phyloP scores from a whole-genome alignment of 2,329 filamentous ascomycete genomes.

The Ophiocordyceps camponoti-leonardi region DNA sequence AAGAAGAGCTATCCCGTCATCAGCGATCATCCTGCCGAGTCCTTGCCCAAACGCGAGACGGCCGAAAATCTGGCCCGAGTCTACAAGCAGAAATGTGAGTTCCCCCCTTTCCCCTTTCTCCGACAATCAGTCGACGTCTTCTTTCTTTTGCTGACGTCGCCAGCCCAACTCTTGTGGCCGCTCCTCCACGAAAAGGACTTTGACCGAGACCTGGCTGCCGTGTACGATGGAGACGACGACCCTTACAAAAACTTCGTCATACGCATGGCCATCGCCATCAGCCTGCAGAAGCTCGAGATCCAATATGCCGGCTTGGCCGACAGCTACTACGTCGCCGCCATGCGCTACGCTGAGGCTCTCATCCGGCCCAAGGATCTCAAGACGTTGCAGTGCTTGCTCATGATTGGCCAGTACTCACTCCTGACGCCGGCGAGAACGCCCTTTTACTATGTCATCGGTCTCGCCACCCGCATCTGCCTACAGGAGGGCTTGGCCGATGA shows the following conservation, averaged over 20 bases:
- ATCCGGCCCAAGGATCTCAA: constrained; percentile 78
- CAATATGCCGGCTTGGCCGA: constrained; percentile 89
- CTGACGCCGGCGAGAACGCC: constrained; percentile 83
- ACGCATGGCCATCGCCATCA: constrained; percentile 86
- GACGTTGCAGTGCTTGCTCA: constrained; percentile 73
- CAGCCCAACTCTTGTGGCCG: constrained; percentile 78
- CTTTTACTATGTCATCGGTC: constrained; percentile 81
- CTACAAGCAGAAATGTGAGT: constrained; percentile 66
- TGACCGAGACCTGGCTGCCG: constrained; percentile 57
- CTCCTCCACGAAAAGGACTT: constrained; percentile 74
- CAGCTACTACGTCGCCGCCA: constrained; percentile 82
- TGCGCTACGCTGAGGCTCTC: constrained; percentile 68
- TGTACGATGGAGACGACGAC: constrained; percentile 60
- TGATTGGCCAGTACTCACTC: constrained; percentile 84
- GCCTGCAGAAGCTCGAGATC: constrained; percentile 77
- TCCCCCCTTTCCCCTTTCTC: not conserved
- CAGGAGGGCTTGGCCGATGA: constrained; percentile 79
- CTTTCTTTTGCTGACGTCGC: constrained; percentile 5
- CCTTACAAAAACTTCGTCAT: constrained; percentile 77
- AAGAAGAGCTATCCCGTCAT: constrained; percentile 86
- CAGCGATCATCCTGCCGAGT: constrained; percentile 64
- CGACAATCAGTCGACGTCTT: not conserved
- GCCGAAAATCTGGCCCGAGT: constrained; percentile 68
- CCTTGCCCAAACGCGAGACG: constrained; percentile 55
- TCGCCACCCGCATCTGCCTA: constrained; percentile 76